Percentiles rank a stretch among this genome's conserved stretches.
Evolutionary conservation across 805 yeast species (phyloP).

Genomic region (Helenozyma rhizophorensis): DNA sequence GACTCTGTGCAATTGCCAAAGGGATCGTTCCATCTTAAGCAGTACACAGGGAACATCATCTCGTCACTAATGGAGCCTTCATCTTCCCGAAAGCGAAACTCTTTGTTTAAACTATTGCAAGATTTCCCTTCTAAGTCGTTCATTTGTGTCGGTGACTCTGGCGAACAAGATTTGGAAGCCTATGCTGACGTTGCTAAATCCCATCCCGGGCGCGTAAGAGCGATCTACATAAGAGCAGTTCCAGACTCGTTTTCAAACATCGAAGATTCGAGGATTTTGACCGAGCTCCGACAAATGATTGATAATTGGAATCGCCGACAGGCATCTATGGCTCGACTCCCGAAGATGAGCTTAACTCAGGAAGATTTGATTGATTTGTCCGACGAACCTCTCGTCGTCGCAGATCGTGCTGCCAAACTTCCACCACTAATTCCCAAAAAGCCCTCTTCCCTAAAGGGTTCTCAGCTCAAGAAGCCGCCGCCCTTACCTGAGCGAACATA

Average conservation of each 20-base stretch:
- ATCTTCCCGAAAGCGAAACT: conserved; percentile 68
- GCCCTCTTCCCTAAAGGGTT: conserved; percentile 39
- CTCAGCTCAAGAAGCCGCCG: conserved; percentile 22
- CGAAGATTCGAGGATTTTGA: conserved; percentile 35
- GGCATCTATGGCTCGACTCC: conserved; percentile 10
- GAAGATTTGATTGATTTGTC: conserved; percentile 40
- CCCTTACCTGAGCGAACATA: conserved; percentile 28
- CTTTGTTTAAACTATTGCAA: conserved; percentile 55
- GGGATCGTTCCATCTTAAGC: conserved; percentile 85
- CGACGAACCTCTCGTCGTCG: conserved; percentile 15
- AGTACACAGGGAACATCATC: conserved; percentile 77
- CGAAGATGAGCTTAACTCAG: no score
- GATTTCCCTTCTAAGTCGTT: conserved; percentile 80
- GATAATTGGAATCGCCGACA: conserved; percentile 11
- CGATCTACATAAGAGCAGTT: conserved; percentile 79
- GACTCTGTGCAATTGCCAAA: conserved; percentile 55
- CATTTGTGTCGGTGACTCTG: conserved; percentile 89
- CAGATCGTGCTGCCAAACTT: conserved; percentile 10
- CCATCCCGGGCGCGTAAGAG: conserved; percentile 62
- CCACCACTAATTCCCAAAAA: conserved; percentile 48
- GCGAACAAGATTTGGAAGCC: conserved; percentile 93
- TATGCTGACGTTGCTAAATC: conserved; percentile 63
- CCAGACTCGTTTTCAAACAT: conserved; percentile 59
- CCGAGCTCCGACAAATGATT: conserved; percentile 24
- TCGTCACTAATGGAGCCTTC: conserved; percentile 85